Base-by-base conservation (phyloP, 345 rosid genomes). In the Eucalyptus polyanthemos region DNA sequence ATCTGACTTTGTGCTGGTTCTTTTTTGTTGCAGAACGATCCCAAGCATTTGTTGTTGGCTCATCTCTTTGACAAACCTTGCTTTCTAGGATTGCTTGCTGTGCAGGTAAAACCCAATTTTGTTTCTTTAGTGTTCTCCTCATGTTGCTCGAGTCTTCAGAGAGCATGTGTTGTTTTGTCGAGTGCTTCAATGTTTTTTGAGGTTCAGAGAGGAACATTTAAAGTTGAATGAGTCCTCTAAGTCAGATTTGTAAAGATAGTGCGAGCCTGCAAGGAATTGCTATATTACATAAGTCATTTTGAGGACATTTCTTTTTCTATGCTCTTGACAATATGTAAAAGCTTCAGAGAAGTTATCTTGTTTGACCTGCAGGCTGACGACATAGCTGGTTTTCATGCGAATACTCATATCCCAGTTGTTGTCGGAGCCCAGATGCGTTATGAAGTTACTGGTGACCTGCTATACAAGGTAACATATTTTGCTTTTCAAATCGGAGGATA, bases 1-100 rank as follows among this genome's bases (percentile, higher is more conserved):
- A 53, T 62, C 90, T 93, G 88, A 91, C 67, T 8, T 34, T 50
- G 86, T 29, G 24, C 86, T 89, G 49, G 83, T 54, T 9, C 88
- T 86, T 89, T 42, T 80, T 67, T 67, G 27, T 90, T 91, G 92
- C 95, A 98, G 99, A 93, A 94, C 89, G 94, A 98, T 91, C 91
- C 97, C 40, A 97, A 96, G 93, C 98, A 98, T 91, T 91, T 97
- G 89, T 58, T 97, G 91, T 92, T 98, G 90, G 99, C 98, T 85
- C 99, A 97, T 90, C 97, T 97, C 86, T 97, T 98, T 88, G 99
- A 98, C 93, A 97, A 97, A 90, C 99, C 99, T 51, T 97, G 99
- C 93, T 97, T 97, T 91, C 96, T 97, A 22, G 99, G 99, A 14
- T 90, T 95, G 91, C 99, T 98, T 47, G 99, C 99, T n/a, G 87